phyloP scores from a whole-genome alignment of 148 eudicot genomes.

The Bassia scoparia region DNA sequence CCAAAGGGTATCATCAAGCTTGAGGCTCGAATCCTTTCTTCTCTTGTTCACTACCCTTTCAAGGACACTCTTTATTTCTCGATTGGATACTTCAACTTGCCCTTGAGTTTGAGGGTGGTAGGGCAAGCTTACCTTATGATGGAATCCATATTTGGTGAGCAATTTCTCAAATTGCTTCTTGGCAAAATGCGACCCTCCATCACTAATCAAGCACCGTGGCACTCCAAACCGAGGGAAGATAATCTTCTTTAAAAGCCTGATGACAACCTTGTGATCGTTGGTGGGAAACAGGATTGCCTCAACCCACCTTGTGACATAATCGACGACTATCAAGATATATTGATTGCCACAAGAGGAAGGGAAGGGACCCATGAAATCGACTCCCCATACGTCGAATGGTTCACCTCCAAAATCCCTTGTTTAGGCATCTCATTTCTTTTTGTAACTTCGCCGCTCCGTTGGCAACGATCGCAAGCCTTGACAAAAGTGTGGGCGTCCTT shows the following conservation, averaged over 20 bases:
- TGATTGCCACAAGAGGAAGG: neutral
- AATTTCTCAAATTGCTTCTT: neutral
- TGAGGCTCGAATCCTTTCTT: neutral
- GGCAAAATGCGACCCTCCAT: neutral
- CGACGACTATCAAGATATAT: neutral
- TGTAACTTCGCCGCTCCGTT: neutral
- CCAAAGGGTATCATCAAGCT: neutral
- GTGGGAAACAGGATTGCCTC: neutral
- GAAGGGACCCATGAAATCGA: neutral
- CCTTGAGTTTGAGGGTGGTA: neutral
- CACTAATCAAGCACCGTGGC: neutral
- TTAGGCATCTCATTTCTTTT: neutral
- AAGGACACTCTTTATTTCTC: neutral
- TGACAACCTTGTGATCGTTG: conserved; percentile 9
- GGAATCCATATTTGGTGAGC: neutral
- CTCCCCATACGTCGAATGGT: neutral
- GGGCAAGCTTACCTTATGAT: neutral
- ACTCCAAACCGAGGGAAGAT: conserved; percentile 1
- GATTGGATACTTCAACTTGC: neutral
- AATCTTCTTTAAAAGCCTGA: neutral
- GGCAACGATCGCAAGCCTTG: neutral
- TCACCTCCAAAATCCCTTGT: neutral
- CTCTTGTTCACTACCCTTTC: neutral
- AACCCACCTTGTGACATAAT: neutral
- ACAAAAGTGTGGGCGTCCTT: neutral